Evolutionary conservation across 352 stramenopile genomes (phyloP), one percentile per base, ranked within the genome.

Genomic region (Pythium dissimile): DNA sequence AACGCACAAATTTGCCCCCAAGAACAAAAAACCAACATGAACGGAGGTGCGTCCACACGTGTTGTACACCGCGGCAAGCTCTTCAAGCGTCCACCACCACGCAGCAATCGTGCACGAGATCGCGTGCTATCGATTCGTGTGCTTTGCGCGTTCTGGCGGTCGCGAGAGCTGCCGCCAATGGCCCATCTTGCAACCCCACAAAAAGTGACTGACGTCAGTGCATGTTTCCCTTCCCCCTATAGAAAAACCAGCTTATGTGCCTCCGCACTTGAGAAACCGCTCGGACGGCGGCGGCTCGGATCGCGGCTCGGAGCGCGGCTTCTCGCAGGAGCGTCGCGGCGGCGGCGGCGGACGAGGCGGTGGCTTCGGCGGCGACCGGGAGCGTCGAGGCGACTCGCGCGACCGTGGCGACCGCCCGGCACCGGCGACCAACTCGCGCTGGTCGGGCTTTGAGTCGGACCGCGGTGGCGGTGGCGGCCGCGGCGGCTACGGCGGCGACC

Each of bases 201-300:
- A 26, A 18, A 41, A 30, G 15, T 44, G 31, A 52, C 44, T 67
- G 59, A 62, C 59, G 51, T 61, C 46, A 64, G 13, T n/a, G n/a
- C n/a, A n/a, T n/a, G n/a, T 65, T 5, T 61, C 28, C 60, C 59
- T 37, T 45, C 38, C 16, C n/a, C 53, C 54, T 28, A 45, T 50
- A 89, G 80, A 73, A 76, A 82, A 71, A 90, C 73, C 72, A 50
- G 70, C 77, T 61, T 92, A 92, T 72, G 75, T 92, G 44, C 81
- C 81, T 52, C 81, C 81, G 31, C 81, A 92, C 64, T 67, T 92
- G 62, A 73, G 78, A 62, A 75, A 73, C 67, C 58, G 62, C 59
- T 54, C 51, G 32, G 67, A 68, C 37, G 75, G 67, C 34, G 61
- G 69, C 31, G 64, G 68, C 7, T 61, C 64, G 16, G 56, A 69